phyloP scores from a whole-genome alignment of 2,329 filamentous ascomycete genomes.

The Colletotrichum orbiculare region DNA sequence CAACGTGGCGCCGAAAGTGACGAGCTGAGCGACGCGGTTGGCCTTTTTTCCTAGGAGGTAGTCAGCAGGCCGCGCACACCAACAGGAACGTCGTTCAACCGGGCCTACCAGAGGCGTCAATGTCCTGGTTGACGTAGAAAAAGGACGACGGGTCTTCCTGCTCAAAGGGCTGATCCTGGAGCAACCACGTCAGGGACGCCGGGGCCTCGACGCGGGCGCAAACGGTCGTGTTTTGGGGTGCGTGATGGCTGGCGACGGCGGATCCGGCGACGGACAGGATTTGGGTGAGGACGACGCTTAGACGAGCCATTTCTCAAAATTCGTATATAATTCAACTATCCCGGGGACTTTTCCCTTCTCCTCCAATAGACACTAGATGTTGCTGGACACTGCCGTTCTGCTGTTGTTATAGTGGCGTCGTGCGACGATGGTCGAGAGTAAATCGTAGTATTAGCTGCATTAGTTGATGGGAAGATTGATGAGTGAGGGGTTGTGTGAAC shows the following conservation, averaged over 20 bases:
- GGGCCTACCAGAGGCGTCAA: constrained; percentile 30
- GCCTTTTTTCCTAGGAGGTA: constrained; percentile 27
- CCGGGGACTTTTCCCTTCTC: neutral
- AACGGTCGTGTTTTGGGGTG: neutral
- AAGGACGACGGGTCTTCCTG: constrained; percentile 34
- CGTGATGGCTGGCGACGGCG: constrained; percentile 1
- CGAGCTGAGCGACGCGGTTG: constrained; percentile 34
- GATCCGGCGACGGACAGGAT: constrained; percentile 25
- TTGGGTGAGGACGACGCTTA: constrained; percentile 26
- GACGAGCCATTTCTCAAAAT: constrained; percentile 28
- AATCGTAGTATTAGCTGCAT: too few species aligned
- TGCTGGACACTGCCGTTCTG: neutral
- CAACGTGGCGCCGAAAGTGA: constrained; percentile 25
- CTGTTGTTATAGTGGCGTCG: too few species aligned
- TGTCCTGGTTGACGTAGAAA: constrained; percentile 37
- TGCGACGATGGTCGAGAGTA: too few species aligned
- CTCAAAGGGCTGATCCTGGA: constrained; percentile 35
- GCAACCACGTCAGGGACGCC: constrained; percentile 28
- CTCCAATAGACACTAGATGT: constrained; percentile 6
- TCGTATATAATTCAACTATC: constrained; percentile 23
- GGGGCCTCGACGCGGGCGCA: constrained; percentile 32
- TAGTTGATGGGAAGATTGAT: too few species aligned
- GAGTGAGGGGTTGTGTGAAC: too few species aligned
- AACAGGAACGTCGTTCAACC: neutral
- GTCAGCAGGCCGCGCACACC: neutral